Evolutionary conservation across 2,329 filamentous ascomycete species (phyloP).

Genomic region (Zymoseptoria passerinii): DNA sequence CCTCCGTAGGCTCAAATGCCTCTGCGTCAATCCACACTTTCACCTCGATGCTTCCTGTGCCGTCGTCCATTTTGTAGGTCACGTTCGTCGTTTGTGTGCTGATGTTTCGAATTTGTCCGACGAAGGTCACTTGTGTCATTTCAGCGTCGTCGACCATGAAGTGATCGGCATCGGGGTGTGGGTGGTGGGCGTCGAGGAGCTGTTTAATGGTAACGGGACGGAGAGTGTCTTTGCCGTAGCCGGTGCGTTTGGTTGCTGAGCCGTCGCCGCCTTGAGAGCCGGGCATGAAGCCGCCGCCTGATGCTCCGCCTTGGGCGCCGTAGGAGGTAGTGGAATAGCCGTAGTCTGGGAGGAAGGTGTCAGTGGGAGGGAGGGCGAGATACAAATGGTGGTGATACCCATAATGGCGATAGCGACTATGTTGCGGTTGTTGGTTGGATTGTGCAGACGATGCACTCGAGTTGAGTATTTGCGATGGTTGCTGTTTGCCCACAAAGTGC

Average conservation of each 20-base stretch:
- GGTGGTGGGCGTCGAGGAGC: constrained; percentile 71
- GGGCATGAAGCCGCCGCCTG: constrained; percentile 53
- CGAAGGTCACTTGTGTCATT: constrained; percentile 66
- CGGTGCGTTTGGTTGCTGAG: constrained; percentile 39
- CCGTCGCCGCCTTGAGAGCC: constrained; percentile 34
- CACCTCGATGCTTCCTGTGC: constrained; percentile 79
- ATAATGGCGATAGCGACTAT: constrained; percentile 1
- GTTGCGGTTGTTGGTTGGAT: background rate
- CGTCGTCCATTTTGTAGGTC: constrained; percentile 90
- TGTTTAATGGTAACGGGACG: constrained; percentile 95
- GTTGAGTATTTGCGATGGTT: background rate
- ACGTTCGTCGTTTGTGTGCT: constrained; percentile 82
- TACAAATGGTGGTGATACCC: constrained; percentile 17
- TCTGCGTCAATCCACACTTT: constrained; percentile 75
- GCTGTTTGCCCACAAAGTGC: background rate
- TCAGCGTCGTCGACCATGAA: constrained; percentile 75
- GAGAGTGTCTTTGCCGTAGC: constrained; percentile 71
- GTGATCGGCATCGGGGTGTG: constrained; percentile 59
- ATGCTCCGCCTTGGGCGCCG: constrained; percentile 46
- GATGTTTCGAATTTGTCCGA: constrained; percentile 85
- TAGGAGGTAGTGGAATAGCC: constrained; percentile 50
- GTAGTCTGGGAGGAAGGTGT: constrained; percentile 25
- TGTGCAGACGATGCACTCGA: background rate
- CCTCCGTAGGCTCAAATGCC: constrained; percentile 34
- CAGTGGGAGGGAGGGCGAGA: background rate